Conservation (phyloP, 306 rosid genomes). For the Dryas drummondii region DNA sequence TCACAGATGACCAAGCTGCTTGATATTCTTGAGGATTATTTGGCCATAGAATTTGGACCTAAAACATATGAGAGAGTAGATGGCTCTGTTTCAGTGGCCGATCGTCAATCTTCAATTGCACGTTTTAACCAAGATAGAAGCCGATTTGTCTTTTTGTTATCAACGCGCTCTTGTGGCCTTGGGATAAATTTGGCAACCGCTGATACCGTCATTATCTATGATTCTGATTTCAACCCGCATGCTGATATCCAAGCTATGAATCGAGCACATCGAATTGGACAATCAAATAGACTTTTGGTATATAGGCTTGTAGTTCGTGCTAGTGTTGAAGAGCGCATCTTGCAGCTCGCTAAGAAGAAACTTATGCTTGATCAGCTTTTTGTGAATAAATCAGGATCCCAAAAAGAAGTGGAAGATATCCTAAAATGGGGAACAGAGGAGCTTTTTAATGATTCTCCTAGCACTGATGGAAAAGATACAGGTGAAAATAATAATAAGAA, state of each 20-base stretch:
- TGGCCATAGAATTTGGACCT: constrained; percentile 90
- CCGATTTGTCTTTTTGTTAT: constrained; percentile 93
- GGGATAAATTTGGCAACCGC: constrained; percentile 99
- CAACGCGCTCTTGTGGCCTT: constrained; percentile 98
- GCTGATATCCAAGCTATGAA: constrained; percentile 99
- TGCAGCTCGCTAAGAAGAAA: constrained; percentile 99
- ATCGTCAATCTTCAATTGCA: constrained; percentile 92
- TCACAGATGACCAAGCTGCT: constrained; percentile 99
- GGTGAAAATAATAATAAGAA: constrained; percentile 66
- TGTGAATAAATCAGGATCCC: constrained; percentile 95
- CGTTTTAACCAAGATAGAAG: constrained; percentile 98
- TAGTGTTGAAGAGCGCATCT: constrained; percentile 98
- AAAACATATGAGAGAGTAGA: constrained; percentile 98
- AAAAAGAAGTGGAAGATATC: constrained; percentile 96
- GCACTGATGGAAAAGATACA: constrained; percentile 53
- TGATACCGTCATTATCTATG: constrained; percentile 97
- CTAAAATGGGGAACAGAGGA: constrained; percentile 99
- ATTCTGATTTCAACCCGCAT: constrained; percentile 99
- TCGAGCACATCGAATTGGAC: constrained; percentile 99
- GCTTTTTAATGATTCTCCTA: constrained; percentile 73
- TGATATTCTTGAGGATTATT: constrained; percentile 95
- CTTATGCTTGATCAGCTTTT: constrained; percentile 99
- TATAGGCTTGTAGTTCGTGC: constrained; percentile 99
- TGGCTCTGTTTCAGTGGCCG: constrained; percentile 92
- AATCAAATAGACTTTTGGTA: constrained; percentile 93